Evolutionary conservation across 495 filamentous ascomycete species (phyloP).

Genomic region (Neurospora sp.): DNA sequence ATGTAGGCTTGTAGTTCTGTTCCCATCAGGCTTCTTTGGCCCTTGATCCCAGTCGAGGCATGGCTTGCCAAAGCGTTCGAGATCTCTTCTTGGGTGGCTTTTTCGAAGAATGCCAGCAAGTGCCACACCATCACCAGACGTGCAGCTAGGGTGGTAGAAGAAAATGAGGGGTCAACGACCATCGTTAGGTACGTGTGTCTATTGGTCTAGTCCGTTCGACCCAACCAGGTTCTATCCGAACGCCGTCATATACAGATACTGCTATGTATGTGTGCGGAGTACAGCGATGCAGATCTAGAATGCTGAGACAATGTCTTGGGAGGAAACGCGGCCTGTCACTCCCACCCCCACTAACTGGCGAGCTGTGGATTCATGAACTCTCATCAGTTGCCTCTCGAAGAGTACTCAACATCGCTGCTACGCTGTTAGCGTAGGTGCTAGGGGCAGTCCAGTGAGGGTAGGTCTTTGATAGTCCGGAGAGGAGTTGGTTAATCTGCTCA

Average conservation of each 20-base stretch:
- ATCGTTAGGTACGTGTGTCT: neutral
- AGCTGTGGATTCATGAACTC: neutral
- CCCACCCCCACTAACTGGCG: neutral
- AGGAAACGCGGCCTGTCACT: neutral
- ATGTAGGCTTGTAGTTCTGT: neutral
- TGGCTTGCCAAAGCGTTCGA: neutral
- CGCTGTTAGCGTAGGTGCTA: neutral
- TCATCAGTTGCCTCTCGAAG: neutral
- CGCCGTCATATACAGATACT: neutral
- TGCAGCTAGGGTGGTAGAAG: neutral
- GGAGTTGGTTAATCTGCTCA: neutral
- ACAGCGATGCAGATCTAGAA: neutral
- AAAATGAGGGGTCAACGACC: neutral
- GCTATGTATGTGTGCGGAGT: neutral
- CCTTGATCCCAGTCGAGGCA: neutral
- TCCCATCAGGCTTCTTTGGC: neutral
- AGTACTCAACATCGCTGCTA: neutral
- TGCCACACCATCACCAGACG: neutral
- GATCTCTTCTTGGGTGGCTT: neutral
- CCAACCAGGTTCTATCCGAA: neutral
- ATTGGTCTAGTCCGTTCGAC: neutral
- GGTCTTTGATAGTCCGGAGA: neutral
- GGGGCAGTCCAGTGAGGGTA: neutral
- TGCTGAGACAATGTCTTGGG: neutral
- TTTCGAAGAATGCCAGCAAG: neutral